Conservation (phyloP, 2,329 filamentous ascomycete species). For the Fusarium sp. region DNA sequence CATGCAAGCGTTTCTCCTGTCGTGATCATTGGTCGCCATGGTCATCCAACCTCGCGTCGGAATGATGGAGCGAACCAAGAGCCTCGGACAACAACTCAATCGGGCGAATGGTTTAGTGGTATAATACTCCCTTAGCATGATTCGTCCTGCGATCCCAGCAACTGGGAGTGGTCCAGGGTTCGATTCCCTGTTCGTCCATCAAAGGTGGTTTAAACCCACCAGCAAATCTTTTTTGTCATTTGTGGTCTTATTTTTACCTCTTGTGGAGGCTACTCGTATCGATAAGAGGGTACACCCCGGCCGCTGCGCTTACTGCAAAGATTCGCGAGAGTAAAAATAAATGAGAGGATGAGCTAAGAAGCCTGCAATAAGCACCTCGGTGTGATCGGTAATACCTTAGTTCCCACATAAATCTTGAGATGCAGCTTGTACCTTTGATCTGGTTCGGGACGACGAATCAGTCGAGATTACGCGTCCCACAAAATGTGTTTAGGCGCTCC, state of each 20-base stretch:
- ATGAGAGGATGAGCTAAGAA: not conserved
- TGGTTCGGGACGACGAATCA: not conserved
- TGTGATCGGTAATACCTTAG: not conserved
- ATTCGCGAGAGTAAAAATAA: not conserved
- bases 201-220: not conserved
- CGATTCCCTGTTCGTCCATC: not conserved
- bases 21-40: not conserved
- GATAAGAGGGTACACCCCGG: not conserved
- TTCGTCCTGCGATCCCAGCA: not conserved
- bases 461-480: not conserved
- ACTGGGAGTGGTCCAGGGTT: not conserved
- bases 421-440: not conserved
- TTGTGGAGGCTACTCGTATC: not conserved
- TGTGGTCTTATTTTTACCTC: not conserved
- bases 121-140: conserved; percentile 1
- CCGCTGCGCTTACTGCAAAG: not conserved
- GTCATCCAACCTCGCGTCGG: not conserved
- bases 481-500: not conserved
- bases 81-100: not conserved
- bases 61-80: not conserved
- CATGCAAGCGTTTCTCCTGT: not conserved
- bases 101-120: not conserved
- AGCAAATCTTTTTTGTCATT: not conserved
- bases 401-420: not conserved
- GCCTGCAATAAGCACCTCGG: not conserved